phyloP scores from a whole-genome alignment of 2,329 filamentous ascomycete genomes.

The Arthrocladium fulminans region DNA sequence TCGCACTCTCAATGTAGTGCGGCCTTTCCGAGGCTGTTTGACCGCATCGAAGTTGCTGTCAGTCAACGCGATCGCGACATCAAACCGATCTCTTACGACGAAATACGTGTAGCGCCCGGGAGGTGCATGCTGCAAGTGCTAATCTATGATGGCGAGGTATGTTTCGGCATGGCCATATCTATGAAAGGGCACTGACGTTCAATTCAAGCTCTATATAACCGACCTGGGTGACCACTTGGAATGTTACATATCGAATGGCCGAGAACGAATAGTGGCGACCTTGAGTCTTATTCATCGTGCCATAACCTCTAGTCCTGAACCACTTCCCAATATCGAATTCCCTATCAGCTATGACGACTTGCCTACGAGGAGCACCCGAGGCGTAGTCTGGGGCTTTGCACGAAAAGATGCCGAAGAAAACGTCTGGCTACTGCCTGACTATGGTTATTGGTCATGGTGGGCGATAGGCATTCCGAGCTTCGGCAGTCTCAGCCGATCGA shows the following conservation, averaged over 20 bases:
- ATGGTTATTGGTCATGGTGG: slow-evolving; percentile 44
- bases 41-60: not conserved
- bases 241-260: slow-evolving; percentile 1
- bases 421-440: slow-evolving; percentile 45
- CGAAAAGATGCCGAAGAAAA: not conserved
- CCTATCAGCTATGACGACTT: slow-evolving; percentile 3
- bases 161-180: not conserved
- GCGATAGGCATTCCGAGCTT: slow-evolving; percentile 1
- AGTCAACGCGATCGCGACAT: not conserved
- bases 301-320: not conserved
- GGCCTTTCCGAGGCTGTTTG: not conserved
- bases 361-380: not conserved
- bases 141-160: not conserved
- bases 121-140: not conserved
- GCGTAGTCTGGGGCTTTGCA: not conserved
- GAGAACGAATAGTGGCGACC: slow-evolving; percentile 2
- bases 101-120: not conserved
- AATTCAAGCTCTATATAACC: not conserved
- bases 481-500: not conserved
- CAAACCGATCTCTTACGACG: not conserved
- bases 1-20: not conserved
- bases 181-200: not conserved
- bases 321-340: not conserved
- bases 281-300: slow-evolving; percentile 1
- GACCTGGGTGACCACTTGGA: not conserved